phyloP scores from a whole-genome alignment of 2,329 filamentous ascomycete genomes.

The Fusarium drepaniforme region DNA sequence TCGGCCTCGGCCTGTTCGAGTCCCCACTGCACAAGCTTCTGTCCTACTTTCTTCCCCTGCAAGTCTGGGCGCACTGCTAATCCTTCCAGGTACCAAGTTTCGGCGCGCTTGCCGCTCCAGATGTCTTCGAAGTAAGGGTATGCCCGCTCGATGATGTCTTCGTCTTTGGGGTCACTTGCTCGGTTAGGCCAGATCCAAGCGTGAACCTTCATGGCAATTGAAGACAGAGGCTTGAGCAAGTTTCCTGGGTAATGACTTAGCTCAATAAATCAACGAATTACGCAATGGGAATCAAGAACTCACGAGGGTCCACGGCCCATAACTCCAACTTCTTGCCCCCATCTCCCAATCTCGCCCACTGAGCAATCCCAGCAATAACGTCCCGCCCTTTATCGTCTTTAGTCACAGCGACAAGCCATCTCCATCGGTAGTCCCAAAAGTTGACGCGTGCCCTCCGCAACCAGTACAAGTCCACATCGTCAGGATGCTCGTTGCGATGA shows the following conservation, averaged over 20 bases:
- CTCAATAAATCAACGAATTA: rapidly evolving
- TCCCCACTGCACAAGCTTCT: conserved; percentile 56
- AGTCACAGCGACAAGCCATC: conserved; percentile 44
- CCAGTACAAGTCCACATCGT: conserved; percentile 48
- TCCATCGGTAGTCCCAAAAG: conserved; percentile 45
- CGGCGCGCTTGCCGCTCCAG: conserved; percentile 36
- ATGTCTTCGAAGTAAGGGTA: conserved; percentile 31
- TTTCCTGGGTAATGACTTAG: conserved; percentile 21
- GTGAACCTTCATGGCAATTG: conserved; percentile 24
- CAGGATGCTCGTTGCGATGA: conserved; percentile 46
- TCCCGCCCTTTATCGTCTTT: conserved; percentile 29
- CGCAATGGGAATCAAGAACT: background rate
- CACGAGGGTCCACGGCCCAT: conserved; percentile 27
- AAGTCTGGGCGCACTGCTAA: conserved; percentile 54
- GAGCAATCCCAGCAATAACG: conserved; percentile 26
- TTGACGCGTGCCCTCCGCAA: conserved; percentile 42
- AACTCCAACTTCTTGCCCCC: conserved; percentile 29
- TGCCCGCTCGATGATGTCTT: conserved; percentile 30
- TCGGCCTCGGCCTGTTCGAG: conserved; percentile 52
- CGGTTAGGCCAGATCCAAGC: conserved; percentile 20
- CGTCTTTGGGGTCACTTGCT: conserved; percentile 19
- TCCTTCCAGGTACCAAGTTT: conserved; percentile 52
- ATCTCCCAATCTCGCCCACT: conserved; percentile 36
- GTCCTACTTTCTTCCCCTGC: conserved; percentile 53
- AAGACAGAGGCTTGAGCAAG: conserved; percentile 30